Evolutionary conservation across 306 rosid species (phyloP), one percentile per base, ranked within the genome.

Genomic region (Sicyos baderoa): DNA sequence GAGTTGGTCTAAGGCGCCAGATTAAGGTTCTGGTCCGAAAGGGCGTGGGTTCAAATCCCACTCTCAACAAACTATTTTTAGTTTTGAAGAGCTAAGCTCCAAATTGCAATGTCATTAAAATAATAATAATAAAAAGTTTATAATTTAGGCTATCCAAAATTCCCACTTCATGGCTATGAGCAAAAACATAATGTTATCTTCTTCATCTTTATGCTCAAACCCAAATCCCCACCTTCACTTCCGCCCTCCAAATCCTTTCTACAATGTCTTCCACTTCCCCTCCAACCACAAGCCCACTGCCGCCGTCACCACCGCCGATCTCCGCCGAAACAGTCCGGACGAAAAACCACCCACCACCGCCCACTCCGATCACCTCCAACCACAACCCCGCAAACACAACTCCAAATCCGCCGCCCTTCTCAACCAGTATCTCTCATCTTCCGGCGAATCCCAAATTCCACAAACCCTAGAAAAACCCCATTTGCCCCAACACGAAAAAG

Each of bases 341-440:
- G 68, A 80, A 44, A 81, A 71, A 72, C 72, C 59, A 42, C 22
- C 79, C 73, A 47, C 29, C 50, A 9, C 45, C 19, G 48, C 72
- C 7, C 19, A 17, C 67, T 66, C 80, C 48, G 77, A 80, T 7
- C 51, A 63, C 15, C 74, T 67, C 2, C 78, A 78, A 22, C 78
- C 79, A 54, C 42, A 75, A 54, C 81, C 73, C 59, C 90, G 95
- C 49, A 75, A 56, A 32, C 98, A 92, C 78, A 92, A 92, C 52
- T 80, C 95, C 77, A 92, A 89, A 77, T 92, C 97, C 83, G 74
- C 92, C 17, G 59, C 78, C 74, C 72, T 77, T 68, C 78, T 82
- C 59, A 80, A 70, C 74, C 89, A 71, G 65, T 82, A 77, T 53
- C 79, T 82, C 7, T 35, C 6, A 73, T 71, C 83, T 60, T 73